phyloP scores from a whole-genome alignment of 805 yeast genomes.

The Saturnispora dispora region DNA sequence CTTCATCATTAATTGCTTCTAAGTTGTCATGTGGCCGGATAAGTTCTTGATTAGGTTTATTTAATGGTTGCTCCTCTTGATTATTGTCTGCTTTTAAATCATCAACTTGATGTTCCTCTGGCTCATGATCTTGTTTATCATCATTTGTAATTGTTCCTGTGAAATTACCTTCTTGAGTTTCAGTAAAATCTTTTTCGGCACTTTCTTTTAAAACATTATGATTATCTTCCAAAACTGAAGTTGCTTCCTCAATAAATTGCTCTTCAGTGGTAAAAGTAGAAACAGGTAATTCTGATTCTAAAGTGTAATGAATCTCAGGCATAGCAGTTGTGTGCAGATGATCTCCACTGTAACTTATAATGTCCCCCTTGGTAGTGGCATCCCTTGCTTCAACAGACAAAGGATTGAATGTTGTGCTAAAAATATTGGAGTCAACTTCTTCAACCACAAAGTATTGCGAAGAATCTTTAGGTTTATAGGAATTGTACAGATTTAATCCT shows the following conservation, averaged over 20 bases:
- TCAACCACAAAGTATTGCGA: constrained; percentile 28
- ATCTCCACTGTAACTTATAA: constrained; percentile 6
- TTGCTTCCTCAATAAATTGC: background rate
- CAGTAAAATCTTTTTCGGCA: background rate
- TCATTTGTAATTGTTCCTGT: background rate
- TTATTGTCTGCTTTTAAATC: too few relatives aligned
- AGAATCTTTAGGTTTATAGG: constrained; percentile 24
- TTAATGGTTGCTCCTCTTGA: background rate
- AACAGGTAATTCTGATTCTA: background rate
- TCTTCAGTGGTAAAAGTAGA: background rate
- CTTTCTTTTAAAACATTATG: background rate
- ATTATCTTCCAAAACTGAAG: background rate
- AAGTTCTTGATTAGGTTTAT: background rate
- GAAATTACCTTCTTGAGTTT: background rate
- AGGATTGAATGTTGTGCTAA: background rate
- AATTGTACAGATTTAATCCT: constrained; percentile 16
- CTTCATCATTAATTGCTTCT: background rate
- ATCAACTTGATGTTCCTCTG: background rate
- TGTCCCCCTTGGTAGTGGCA: constrained; percentile 8
- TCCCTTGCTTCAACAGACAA: background rate
- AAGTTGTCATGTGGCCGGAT: too few relatives aligned
- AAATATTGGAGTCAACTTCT: constrained; percentile 15
- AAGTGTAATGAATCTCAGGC: background rate
- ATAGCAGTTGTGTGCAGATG: background rate
- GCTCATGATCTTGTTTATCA: background rate